Conservation (phyloP, 1,284 basidiomycete genomes). For the Quambalaria eucalypti region DNA sequence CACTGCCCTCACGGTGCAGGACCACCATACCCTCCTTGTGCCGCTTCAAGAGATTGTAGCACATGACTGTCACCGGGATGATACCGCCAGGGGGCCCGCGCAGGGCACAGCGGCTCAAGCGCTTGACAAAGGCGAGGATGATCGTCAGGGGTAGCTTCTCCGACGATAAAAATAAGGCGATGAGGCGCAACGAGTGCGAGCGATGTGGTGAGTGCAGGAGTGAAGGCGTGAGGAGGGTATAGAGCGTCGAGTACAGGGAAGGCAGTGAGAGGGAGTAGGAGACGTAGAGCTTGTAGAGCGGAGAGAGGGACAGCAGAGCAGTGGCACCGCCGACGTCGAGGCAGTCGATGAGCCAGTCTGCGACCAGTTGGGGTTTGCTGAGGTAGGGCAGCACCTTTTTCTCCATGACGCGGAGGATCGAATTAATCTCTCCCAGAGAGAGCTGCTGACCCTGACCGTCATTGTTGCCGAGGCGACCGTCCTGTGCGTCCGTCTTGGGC, state of each 20-base stretch:
- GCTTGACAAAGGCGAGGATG: constrained; percentile 88
- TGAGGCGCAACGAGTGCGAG: constrained; percentile 85
- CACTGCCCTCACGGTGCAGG: constrained; percentile 59
- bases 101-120: constrained; percentile 73
- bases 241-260: constrained; percentile 86
- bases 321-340: constrained; percentile 66
- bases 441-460: neutral
- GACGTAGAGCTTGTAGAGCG: constrained; percentile 80
- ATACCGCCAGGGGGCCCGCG: constrained; percentile 80
- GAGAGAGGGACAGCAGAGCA: constrained; percentile 84
- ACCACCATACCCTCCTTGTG: constrained; percentile 86
- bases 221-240: constrained; percentile 64
- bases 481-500: neutral
- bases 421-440: neutral
- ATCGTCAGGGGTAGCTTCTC: constrained; percentile 82
- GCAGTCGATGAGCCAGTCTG: constrained; percentile 86
- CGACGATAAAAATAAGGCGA: constrained; percentile 80
- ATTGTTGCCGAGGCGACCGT: neutral
- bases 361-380: constrained; percentile 62
- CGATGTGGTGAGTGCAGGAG: constrained; percentile 85
- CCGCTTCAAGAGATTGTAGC: constrained; percentile 85
- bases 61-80: constrained; percentile 81
- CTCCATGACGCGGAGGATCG: neutral
- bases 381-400: constrained; percentile 66
- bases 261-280: constrained; percentile 95